Conservation (phyloP, 2,329 filamentous ascomycete genomes). For the Colletotrichum gloeosporioides region DNA sequence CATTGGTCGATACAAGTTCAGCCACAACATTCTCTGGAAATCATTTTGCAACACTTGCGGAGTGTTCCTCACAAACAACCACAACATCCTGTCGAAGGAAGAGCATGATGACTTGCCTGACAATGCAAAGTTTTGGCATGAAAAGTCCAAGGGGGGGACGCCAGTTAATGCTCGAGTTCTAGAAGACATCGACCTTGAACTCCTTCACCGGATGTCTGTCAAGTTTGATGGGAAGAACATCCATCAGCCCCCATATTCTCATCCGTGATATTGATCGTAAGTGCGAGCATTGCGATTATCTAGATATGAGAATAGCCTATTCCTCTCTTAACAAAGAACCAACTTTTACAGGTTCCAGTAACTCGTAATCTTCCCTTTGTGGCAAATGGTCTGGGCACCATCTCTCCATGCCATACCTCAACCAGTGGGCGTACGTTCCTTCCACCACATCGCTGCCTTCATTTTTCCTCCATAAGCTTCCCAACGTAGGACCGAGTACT, state of each 20-base stretch:
- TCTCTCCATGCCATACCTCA: slow-evolving; percentile 53
- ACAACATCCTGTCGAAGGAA: background rate
- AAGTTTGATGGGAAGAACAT: background rate
- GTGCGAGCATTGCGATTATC: background rate
- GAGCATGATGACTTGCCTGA: background rate
- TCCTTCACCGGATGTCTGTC: background rate
- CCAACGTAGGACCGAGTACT: slow-evolving; percentile 54
- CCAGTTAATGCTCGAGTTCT: background rate
- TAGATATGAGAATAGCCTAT: background rate
- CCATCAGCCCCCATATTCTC: background rate
- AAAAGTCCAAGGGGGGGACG: background rate
- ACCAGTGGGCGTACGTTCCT: slow-evolving; percentile 60
- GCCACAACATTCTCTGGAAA: background rate
- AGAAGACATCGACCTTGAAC: background rate
- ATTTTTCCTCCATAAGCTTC: slow-evolving; percentile 57
- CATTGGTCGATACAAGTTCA: background rate
- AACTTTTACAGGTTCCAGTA: slow-evolving; percentile 41
- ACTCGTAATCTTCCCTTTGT: slow-evolving; percentile 33
- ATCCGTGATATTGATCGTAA: background rate
- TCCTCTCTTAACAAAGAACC: slow-evolving; percentile 26
- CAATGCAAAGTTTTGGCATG: background rate
- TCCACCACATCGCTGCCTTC: slow-evolving; percentile 51
- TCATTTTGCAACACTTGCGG: background rate
- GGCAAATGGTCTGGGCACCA: slow-evolving; percentile 51
- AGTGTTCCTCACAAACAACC: background rate